Base-by-base conservation (phyloP, 2,329 filamentous ascomycete species). In the Alternaria rosae region DNA sequence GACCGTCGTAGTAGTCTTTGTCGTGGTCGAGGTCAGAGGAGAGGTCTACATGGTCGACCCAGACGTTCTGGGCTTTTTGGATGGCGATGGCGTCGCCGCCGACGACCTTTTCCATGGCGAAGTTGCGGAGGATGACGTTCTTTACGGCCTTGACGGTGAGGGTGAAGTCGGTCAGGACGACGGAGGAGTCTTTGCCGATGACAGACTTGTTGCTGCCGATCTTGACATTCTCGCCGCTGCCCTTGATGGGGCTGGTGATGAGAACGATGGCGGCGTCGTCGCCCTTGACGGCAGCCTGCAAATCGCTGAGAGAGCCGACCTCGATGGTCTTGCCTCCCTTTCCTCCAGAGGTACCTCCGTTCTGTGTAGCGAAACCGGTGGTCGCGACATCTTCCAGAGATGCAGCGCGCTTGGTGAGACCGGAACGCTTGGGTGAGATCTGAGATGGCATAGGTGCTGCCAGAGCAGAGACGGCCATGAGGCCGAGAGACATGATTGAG, bases 1-100 rank as follows among this genome's bases (percentile, higher is more conserved):
- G 84, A 30, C 89, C 89, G 59, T 91, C 89, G 73, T 89, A 91
- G 81, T 86, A 89, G 81, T 92, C 88, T 81, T 91, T 91, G 81
- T 84, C 87, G 73, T 86, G 82, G 69, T 84, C 80, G 32, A 75
- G 73, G 78, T 90, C 85, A 23, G 86, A 87, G 5, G 85, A 88
- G 21, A 91, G 82, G 66, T 91, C 89, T 74, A 84, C 83, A 80
- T 91, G 89, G 79, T 91, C 89, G 52, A 91, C 80, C 89, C 89
- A 91, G 26, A 88, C 80, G 57, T 85, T 85, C 5, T 73, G 81
- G 1, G 81, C 78, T 3, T 73, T 70, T 63, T 87, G 81, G 4
- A 87, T 79, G 3, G 82, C 81, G 55, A 88, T 80, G 41, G 84
- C 82, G 72, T 88, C 86, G 38, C 84, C 84, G 30, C 80, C 78